A percentile compares a stretch with the other conserved stretches of the same genome.
Conservation (phyloP, 2,329 filamentous ascomycete species). For the Fusarium sp. region DNA sequence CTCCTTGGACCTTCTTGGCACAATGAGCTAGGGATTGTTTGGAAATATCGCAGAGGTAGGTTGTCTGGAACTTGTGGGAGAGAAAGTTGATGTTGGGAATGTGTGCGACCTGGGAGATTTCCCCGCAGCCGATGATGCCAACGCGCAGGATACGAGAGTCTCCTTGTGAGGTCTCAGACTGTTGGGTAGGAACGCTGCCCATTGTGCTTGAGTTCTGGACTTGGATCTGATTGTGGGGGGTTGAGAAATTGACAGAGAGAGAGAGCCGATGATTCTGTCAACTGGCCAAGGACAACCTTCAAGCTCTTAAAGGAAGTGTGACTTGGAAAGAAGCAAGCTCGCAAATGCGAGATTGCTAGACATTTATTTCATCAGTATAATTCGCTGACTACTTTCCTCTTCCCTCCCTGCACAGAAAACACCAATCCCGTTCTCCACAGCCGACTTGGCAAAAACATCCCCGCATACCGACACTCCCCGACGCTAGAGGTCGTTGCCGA, state of each 20-base stretch:
- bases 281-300: neutral
- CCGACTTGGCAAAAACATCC: neutral
- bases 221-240: neutral
- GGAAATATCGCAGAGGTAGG: slow-evolving; percentile 65
- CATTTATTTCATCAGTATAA: neutral
- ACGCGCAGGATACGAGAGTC: neutral
- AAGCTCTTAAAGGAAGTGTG: neutral
- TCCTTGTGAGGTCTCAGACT: neutral
- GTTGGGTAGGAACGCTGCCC: neutral
- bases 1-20: slow-evolving; percentile 33
- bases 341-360: neutral
- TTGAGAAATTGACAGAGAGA: neutral
- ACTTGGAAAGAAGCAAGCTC: neutral
- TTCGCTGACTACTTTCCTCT: neutral
- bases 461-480: neutral
- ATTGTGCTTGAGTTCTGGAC: neutral
- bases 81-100: slow-evolving; percentile 62
- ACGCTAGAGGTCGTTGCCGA: neutral
- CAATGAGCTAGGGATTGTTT: slow-evolving; percentile 42
- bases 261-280: neutral
- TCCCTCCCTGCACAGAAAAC: neutral
- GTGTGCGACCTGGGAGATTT: slow-evolving; percentile 65
- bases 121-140: slow-evolving; percentile 61
- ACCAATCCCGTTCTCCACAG: neutral
- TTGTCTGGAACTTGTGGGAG: slow-evolving; percentile 58